Base-by-base conservation (phyloP, 106 monocot genomes). In the Platanthera zijinensis region DNA sequence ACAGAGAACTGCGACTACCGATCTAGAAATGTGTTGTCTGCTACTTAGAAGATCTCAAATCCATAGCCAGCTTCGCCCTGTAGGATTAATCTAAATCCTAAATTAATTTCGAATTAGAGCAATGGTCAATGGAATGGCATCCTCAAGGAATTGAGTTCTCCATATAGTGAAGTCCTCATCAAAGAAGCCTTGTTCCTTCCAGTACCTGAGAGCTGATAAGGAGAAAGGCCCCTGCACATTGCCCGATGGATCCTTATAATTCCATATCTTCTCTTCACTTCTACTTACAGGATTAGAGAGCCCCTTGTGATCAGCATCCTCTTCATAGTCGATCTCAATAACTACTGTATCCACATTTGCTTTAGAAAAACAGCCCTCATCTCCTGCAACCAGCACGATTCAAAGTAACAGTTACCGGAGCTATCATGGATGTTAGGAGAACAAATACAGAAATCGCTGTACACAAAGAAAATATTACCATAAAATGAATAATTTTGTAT, bases 81-180 rank as follows among this genome's bases (percentile, higher is more conserved):
- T 39, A 39, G 39, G 39, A 39, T 39, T 39, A 39, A 39, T 39
- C 39, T 39, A 39, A 39, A 39, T 39, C 39, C 39, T 39, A 39
- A 39, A 39, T 39, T 39, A 39, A 39, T 39, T 39, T 39, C 39
- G 3, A 39, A 39, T 39, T 39, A 86, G 75, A 48, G 76, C 84
- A 71, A 80, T 78, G 5, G 21, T 62, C 25, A 93, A 76, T 49
- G 82, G 78, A 19, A 93, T 77, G 7, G 85, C 79, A 22, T 86
- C 64, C n/a, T 74, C 71, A 71, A 25, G 25, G 8, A 78, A 69
- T 50, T 87, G 84, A 14, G 57, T 49, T 57, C 72, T 79, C 92
- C 92, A 93, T 2, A 93, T 86, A 68, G 78, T 87, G 74, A 93
- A 90, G 79, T 84, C 76, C 17, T 82, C 73, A 21, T 73, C 75